Conservation (phyloP, 345 rosid genomes). For the Boechera retrofracta region DNA sequence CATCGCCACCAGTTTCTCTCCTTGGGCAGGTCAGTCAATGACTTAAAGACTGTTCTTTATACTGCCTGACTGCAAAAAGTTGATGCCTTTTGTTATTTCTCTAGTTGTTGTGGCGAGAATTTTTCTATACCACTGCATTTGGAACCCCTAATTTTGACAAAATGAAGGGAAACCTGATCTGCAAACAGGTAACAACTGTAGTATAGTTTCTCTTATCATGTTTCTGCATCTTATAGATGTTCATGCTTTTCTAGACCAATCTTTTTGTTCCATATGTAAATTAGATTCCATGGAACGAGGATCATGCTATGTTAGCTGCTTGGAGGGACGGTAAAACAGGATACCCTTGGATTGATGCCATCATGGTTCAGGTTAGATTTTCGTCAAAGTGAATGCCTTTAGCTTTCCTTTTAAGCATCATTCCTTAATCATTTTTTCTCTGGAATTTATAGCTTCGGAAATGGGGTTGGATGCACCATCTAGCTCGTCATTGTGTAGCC, state of each 20-base stretch:
- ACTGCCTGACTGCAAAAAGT: slow-evolving; percentile 4
- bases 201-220: slow-evolving; percentile 11
- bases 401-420: slow-evolving; percentile 9
- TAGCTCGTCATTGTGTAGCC: slow-evolving; percentile 90
- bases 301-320: slow-evolving; percentile 70
- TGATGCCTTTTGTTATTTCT: slow-evolving; percentile 33
- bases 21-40: slow-evolving; percentile 75
- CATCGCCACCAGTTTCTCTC: slow-evolving; percentile 94
- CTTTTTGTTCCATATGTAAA: neutral
- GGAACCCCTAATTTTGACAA: slow-evolving; percentile 86
- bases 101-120: slow-evolving; percentile 92
- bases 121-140: slow-evolving; percentile 86
- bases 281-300: slow-evolving; percentile 91
- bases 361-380: slow-evolving; percentile 86
- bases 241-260: slow-evolving; percentile 2
- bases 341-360: slow-evolving; percentile 99
- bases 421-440: slow-evolving; percentile 10
- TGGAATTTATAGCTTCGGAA: slow-evolving; percentile 64
- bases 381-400: neutral
- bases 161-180: slow-evolving; percentile 82
- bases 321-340: slow-evolving; percentile 96
- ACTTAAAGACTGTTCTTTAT: slow-evolving; percentile 18
- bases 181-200: slow-evolving; percentile 75
- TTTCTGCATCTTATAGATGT: neutral
- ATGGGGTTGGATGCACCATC: slow-evolving; percentile 99